Percentiles rank a stretch among this genome's conserved stretches.
phyloP scores from a whole-genome alignment of 345 rosid genomes.

The Balakata baccata region DNA sequence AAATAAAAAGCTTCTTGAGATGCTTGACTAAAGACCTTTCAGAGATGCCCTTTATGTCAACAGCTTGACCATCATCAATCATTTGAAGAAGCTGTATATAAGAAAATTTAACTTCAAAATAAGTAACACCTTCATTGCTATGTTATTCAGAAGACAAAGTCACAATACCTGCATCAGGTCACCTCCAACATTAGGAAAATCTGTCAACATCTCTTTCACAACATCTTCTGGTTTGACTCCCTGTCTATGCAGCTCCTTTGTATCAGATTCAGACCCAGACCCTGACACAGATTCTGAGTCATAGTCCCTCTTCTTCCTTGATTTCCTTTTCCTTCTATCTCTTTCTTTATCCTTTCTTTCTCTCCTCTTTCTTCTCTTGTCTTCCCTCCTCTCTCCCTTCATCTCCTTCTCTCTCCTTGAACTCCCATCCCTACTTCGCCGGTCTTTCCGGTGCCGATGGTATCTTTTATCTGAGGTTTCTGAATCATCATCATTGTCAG shows the following conservation, averaged over 20 bases:
- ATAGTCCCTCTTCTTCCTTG: constrained; percentile 36
- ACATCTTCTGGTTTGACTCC: constrained; percentile 44
- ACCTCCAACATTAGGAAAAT: constrained; percentile 59
- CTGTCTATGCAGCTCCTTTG: constrained; percentile 36
- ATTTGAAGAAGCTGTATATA: constrained; percentile 62
- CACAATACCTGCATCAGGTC: constrained; percentile 63
- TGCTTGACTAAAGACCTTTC: constrained; percentile 56
- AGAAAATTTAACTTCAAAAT: neutral
- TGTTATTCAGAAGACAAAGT: neutral
- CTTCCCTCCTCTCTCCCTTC: constrained; percentile 41
- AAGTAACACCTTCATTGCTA: neutral
- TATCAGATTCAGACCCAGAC: constrained; percentile 29
- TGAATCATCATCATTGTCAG: constrained; percentile 44
- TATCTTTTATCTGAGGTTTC: constrained; percentile 41
- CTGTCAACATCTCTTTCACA: constrained; percentile 44
- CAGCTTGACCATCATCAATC: constrained; percentile 94
- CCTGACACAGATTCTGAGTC: constrained; percentile 29
- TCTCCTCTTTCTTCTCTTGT: constrained; percentile 26
- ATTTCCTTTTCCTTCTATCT: constrained; percentile 45
- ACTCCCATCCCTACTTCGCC: constrained; percentile 38
- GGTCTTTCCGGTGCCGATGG: constrained; percentile 35
- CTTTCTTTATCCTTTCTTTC: constrained; percentile 39
- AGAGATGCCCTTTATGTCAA: constrained; percentile 75
- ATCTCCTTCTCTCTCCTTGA: constrained; percentile 55
- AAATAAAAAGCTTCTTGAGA: constrained; percentile 65